Percentiles rank a stretch among this genome's conserved stretches.
Evolutionary conservation across 2,329 filamentous ascomycete species (phyloP).

Genomic region (Colletotrichum truncatum): DNA sequence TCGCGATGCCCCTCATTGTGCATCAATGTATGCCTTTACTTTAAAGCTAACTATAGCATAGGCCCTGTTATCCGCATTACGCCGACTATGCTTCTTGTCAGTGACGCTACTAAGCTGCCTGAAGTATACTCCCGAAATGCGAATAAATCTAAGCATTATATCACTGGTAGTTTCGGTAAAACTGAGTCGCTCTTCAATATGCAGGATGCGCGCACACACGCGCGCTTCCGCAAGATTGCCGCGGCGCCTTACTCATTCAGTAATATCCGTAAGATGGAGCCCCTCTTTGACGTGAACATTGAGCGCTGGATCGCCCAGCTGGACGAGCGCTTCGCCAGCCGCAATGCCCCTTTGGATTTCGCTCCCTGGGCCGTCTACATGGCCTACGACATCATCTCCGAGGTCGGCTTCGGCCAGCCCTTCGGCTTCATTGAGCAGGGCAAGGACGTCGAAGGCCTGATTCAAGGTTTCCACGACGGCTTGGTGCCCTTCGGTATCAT

Average conservation of each 20-base stretch:
- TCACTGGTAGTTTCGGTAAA: slow-evolving; percentile 65
- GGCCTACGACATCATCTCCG: slow-evolving; percentile 66
- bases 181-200: slow-evolving; percentile 67
- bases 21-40: too few relatives aligned
- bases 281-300: slow-evolving; percentile 61
- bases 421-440: slow-evolving; percentile 64
- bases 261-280: slow-evolving; percentile 68
- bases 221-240: slow-evolving; percentile 61
- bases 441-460: slow-evolving; percentile 62
- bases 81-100: slow-evolving; percentile 61
- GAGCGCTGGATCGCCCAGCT: slow-evolving; percentile 59
- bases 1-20: neutral
- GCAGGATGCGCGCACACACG: slow-evolving; percentile 61
- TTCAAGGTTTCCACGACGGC: slow-evolving; percentile 63
- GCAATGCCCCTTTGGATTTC: slow-evolving; percentile 61
- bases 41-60: slow-evolving; percentile 35
- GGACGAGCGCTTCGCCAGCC: slow-evolving; percentile 53
- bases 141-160: slow-evolving; percentile 67
- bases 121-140: slow-evolving; percentile 64
- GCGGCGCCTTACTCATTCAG: slow-evolving; percentile 64
- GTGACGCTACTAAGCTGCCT: slow-evolving; percentile 62
- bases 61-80: slow-evolving; percentile 62
- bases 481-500: slow-evolving; percentile 60
- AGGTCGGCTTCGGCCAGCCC: slow-evolving; percentile 63
- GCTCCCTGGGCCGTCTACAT: slow-evolving; percentile 63